These are phyloP conservation scores for Sonneratia caseolaris DNA, from an alignment of 345 rosid genomes.

Conservation along the genomic window DNA sequence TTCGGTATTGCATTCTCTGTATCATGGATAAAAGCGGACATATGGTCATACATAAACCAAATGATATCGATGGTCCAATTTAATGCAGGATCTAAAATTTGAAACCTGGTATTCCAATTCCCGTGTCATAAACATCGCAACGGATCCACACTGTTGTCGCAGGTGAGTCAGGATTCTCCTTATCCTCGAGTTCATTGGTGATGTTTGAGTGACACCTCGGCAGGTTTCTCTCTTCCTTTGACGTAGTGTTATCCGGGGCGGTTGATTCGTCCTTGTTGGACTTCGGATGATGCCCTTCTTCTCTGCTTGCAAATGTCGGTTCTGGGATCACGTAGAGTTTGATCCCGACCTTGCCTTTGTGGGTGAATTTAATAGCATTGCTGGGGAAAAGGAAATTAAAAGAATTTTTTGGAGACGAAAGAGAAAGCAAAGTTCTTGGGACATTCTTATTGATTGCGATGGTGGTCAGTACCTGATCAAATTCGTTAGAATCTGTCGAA, in stretches of 20 bases:
- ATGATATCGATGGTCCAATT: neutral
- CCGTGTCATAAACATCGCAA: slow-evolving; percentile 87
- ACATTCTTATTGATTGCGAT: neutral
- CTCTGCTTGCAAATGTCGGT: slow-evolving; percentile 35
- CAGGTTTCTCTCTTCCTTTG: slow-evolving; percentile 22
- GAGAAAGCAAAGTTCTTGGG: neutral
- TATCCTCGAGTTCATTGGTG: slow-evolving; percentile 15
- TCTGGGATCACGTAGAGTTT: slow-evolving; percentile 58
- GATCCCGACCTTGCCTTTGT: slow-evolving; percentile 85
- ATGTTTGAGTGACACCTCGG: slow-evolving; percentile 15
- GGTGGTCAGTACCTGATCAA: slow-evolving; percentile 55
- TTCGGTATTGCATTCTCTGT: slow-evolving; percentile 86
- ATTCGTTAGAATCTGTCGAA: slow-evolving; percentile 92
- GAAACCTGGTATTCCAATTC: slow-evolving; percentile 93
- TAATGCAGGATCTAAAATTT: neutral
- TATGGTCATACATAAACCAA: neutral
- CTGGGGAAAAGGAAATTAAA: slow-evolving; percentile 24
- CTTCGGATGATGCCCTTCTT: slow-evolving; percentile 21
- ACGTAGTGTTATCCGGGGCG: slow-evolving; percentile 4
- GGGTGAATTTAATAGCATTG: slow-evolving; percentile 93
- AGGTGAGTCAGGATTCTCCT: slow-evolving; percentile 20
- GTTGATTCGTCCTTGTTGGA: slow-evolving; percentile 19
- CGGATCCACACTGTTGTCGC: slow-evolving; percentile 75
- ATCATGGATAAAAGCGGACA: slow-evolving; percentile 8
- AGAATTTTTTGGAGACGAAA: neutral